phyloP scores from a whole-genome alignment of 192 early-diverging fungal genomes.

The Backusella liffmaniae region DNA sequence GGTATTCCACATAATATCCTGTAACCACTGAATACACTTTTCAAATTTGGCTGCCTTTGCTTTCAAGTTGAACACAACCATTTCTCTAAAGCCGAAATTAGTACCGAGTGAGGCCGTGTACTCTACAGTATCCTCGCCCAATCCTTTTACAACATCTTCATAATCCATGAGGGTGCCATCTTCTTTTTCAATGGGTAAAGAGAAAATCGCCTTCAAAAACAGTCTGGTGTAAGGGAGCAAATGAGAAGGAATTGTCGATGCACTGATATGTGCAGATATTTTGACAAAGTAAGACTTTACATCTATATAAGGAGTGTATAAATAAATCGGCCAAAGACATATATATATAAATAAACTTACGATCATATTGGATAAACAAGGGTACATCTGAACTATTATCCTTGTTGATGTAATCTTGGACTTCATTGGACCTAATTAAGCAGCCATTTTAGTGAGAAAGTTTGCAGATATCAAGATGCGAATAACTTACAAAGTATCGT shows the following conservation, averaged over 20 bases:
- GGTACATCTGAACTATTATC: conserved; percentile 44
- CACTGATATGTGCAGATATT: conserved; percentile 45
- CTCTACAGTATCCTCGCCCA: conserved; percentile 55
- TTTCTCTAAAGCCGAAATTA: conserved; percentile 36
- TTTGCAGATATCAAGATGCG: too few relatives aligned
- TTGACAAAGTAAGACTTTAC: conserved; percentile 55
- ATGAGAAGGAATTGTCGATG: conserved; percentile 41
- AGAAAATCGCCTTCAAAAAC: conserved; percentile 54
- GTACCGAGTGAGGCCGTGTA: conserved; percentile 43
- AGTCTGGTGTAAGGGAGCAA: conserved; percentile 53
- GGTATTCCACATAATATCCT: conserved; percentile 53
- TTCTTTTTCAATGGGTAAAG: conserved; percentile 44
- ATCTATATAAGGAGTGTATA: conserved; percentile 32
- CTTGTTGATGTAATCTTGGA: conserved; percentile 49
- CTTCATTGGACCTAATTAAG: conserved; percentile 38
- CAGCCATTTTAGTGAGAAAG: neutral
- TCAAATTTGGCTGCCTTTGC: conserved; percentile 48
- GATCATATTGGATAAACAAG: conserved; percentile 56
- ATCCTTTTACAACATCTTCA: conserved; percentile 52
- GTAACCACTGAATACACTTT: conserved; percentile 52
- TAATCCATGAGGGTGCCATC: conserved; percentile 39
- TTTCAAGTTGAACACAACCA: conserved; percentile 32
- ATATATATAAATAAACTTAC: conserved; percentile 34
- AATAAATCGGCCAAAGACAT: neutral
- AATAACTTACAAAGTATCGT: conserved; percentile 39